A percentile compares a stretch with the other conserved stretches of the same genome.
phyloP scores from a whole-genome alignment of 768 basidiomycete genomes.

The Phaffia australis region DNA sequence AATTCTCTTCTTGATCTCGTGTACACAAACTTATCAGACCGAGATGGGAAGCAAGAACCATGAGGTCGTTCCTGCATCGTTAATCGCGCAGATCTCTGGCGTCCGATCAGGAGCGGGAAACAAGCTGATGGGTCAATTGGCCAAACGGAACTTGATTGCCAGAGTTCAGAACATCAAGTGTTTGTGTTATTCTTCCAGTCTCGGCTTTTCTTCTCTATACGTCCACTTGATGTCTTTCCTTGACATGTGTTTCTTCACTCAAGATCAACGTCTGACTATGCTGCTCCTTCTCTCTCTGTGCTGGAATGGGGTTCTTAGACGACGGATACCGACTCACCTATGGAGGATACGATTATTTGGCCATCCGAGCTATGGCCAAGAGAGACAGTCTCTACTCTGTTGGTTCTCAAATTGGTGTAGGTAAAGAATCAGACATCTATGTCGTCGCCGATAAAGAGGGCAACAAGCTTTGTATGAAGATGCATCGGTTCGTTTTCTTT shows the following conservation, averaged over 20 bases:
- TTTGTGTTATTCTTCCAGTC: constrained; percentile 38
- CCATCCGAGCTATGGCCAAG: constrained; percentile 84
- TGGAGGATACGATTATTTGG: constrained; percentile 94
- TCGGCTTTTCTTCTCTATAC: not conserved
- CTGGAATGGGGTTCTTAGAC: constrained; percentile 45
- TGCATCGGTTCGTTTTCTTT: constrained; percentile 60
- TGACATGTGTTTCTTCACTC: not conserved
- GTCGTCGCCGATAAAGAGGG: constrained; percentile 77
- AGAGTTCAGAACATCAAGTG: constrained; percentile 87
- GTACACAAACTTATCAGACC: constrained; percentile 46
- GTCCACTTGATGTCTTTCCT: not conserved
- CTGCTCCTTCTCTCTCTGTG: not conserved
- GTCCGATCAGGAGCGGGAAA: constrained; percentile 84
- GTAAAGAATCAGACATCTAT: constrained; percentile 80
- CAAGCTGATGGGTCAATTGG: constrained; percentile 78
- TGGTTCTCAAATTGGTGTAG: constrained; percentile 95
- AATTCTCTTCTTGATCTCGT: not conserved
- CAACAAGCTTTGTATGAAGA: constrained; percentile 76
- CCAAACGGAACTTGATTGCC: constrained; percentile 81
- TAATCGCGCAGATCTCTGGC: constrained; percentile 89
- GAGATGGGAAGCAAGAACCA: constrained; percentile 99
- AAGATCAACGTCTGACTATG: not conserved
- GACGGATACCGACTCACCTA: constrained; percentile 96
- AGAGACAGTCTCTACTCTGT: constrained; percentile 79
- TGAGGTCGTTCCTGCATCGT: constrained; percentile 76